phyloP scores from a whole-genome alignment of 306 rosid species.

The Vachellia pachyceras region DNA sequence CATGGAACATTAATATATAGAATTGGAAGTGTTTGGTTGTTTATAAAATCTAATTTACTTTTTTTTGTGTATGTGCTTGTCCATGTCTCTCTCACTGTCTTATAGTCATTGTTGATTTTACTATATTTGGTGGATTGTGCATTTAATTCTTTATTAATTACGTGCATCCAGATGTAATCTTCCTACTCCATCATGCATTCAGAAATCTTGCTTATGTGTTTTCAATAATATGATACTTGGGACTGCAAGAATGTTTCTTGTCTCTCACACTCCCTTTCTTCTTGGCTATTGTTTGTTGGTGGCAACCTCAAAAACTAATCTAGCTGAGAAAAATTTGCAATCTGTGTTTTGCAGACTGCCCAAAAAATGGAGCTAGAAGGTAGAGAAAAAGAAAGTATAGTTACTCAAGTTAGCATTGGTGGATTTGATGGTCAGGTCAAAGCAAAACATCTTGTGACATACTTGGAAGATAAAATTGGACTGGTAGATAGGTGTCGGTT shows the following conservation, averaged over 20 bases:
- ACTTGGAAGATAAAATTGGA: conserved; percentile 59
- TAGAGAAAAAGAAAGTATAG: conserved; percentile 39
- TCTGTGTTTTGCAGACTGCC: conserved; percentile 6
- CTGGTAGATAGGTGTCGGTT: conserved; percentile 61
- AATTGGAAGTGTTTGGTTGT: not conserved
- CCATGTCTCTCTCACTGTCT: not conserved
- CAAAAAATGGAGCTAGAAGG: conserved; percentile 50
- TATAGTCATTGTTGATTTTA: not conserved
- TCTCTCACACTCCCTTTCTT: not conserved
- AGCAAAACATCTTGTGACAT: conserved; percentile 51
- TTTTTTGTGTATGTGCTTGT: not conserved
- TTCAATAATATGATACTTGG: not conserved
- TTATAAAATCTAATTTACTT: not conserved
- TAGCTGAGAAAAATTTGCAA: not conserved
- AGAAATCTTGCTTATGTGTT: not conserved
- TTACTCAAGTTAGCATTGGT: conserved; percentile 68
- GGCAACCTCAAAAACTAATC: not conserved
- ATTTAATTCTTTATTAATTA: not conserved
- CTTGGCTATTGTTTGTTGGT: not conserved
- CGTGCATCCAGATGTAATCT: not conserved
- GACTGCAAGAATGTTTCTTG: conserved; percentile 1
- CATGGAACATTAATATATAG: not conserved
- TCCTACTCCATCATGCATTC: not conserved
- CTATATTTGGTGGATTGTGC: not conserved
- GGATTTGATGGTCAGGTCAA: conserved; percentile 54